These are phyloP conservation scores for Flaveria brownii DNA, from an alignment of 129 eudicot species.

Conservation along the genomic window DNA sequence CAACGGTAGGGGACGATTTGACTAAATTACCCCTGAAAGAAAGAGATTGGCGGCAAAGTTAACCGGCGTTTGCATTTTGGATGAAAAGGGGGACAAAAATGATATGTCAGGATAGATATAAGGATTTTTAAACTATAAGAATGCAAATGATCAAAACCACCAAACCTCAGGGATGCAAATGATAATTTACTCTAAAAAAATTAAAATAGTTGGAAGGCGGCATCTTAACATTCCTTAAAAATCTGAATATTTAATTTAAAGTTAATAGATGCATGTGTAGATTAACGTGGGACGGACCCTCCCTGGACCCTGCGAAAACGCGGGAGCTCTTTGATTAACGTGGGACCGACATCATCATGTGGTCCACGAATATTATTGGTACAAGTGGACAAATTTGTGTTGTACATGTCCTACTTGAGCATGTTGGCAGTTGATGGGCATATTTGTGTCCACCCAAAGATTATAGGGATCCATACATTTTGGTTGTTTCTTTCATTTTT, in stretches of 20 bases:
- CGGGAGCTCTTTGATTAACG: no score
- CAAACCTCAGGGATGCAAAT: no score
- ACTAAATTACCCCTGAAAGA: no score
- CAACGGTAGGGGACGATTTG: no score
- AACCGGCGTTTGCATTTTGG: no score
- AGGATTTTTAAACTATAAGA: no score
- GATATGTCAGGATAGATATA: no score
- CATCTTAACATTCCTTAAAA: constrained; percentile 13
- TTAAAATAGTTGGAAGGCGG: neutral
- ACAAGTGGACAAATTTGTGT: constrained; percentile 28
- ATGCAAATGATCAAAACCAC: no score
- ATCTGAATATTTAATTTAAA: neutral
- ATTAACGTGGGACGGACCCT: neutral
- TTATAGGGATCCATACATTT: constrained; percentile 17
- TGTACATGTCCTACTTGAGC: constrained; percentile 26
- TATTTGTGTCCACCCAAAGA: constrained; percentile 6
- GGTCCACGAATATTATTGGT: constrained; percentile 10
- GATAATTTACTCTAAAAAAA: no score
- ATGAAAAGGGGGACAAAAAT: no score
- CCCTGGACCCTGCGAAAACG: no score
- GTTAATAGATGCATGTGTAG: neutral
- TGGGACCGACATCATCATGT: constrained; percentile 13
- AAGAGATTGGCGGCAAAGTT: no score
- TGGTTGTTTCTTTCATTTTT: constrained; percentile 20
- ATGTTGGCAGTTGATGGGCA: constrained; percentile 20